These are phyloP conservation scores for Trichoderma brevicompactum DNA, from an alignment of 2,329 filamentous ascomycete species.

Conservation along the genomic window DNA sequence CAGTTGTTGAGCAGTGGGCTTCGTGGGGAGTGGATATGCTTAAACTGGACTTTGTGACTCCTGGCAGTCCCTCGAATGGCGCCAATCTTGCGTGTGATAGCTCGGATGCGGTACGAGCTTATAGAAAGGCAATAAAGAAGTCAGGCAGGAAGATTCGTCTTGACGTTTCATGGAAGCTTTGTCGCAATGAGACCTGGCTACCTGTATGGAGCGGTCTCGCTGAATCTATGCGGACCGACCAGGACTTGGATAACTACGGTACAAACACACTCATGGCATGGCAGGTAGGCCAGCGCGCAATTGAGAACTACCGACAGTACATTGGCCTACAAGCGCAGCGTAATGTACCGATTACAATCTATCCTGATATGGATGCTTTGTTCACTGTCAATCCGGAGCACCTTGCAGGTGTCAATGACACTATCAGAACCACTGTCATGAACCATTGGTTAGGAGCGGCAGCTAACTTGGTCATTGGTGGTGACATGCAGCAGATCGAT, in stretches of 20 bases:
- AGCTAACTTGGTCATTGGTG: conserved; percentile 26
- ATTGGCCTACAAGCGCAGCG: conserved; percentile 27
- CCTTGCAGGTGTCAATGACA: conserved; percentile 28
- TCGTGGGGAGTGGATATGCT: conserved; percentile 29
- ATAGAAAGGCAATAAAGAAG: conserved; percentile 20
- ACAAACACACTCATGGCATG: conserved; percentile 25
- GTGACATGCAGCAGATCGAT: conserved; percentile 24
- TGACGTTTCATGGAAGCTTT: conserved; percentile 28
- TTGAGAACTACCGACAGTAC: conserved; percentile 28
- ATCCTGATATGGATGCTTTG: conserved; percentile 28
- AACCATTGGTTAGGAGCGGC: conserved; percentile 29
- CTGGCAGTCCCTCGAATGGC: conserved; percentile 21
- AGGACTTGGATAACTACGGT: conserved; percentile 28
- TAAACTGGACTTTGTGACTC: conserved; percentile 28
- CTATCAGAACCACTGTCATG: conserved; percentile 25
- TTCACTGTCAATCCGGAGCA: conserved; percentile 23
- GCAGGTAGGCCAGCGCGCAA: conserved; percentile 26
- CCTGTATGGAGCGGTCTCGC: conserved; percentile 26
- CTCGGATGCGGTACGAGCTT: conserved; percentile 19
- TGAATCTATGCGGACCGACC: conserved; percentile 25
- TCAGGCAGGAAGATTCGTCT: conserved; percentile 23
- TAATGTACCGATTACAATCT: conserved; percentile 26
- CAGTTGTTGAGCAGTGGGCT: conserved; percentile 24
- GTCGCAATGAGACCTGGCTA: conserved; percentile 28
- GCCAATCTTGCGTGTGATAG: conserved; percentile 24